A percentile compares a stretch with the other conserved stretches of the same genome.
Evolutionary conservation across 805 yeast genomes (phyloP).

Genomic region (Hanseniaspora taiwanica): DNA sequence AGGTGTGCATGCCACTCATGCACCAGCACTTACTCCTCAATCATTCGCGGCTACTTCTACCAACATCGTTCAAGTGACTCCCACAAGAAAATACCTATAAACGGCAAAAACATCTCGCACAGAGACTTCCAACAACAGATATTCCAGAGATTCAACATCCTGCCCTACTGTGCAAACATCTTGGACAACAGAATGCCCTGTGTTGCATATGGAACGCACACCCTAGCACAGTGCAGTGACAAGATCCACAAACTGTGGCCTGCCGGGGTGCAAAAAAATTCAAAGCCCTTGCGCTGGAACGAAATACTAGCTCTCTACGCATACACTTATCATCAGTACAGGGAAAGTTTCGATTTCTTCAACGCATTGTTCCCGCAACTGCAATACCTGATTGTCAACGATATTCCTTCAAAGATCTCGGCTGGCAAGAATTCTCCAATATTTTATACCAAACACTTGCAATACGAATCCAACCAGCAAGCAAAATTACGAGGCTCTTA

Average conservation of each 20-base stretch:
- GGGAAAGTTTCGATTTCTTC: not conserved
- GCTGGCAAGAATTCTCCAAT: not conserved
- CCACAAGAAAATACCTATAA: not conserved
- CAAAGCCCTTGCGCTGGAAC: not conserved
- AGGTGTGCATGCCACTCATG: not conserved
- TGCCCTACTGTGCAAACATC: not conserved
- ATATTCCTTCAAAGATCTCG: not conserved
- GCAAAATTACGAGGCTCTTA: not conserved
- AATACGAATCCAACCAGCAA: not conserved
- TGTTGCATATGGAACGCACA: slow-evolving; percentile 1
- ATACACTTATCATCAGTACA: not conserved
- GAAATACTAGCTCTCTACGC: not conserved
- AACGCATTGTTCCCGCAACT: not conserved
- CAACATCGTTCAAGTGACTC: too few species aligned
- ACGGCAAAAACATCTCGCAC: not conserved
- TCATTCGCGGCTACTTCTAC: not conserved
- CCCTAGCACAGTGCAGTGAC: not conserved
- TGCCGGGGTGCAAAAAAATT: not conserved
- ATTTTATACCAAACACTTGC: not conserved
- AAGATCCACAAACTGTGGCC: not conserved
- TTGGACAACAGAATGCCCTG: not conserved
- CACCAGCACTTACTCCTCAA: not conserved
- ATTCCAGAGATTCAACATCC: not conserved
- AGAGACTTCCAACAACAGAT: not conserved
- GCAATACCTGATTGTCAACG: not conserved